Evolutionary conservation across 2,329 filamentous ascomycete species (phyloP), one percentile per base, ranked within the genome.

Genomic region (Lecanicillium sp.): DNA sequence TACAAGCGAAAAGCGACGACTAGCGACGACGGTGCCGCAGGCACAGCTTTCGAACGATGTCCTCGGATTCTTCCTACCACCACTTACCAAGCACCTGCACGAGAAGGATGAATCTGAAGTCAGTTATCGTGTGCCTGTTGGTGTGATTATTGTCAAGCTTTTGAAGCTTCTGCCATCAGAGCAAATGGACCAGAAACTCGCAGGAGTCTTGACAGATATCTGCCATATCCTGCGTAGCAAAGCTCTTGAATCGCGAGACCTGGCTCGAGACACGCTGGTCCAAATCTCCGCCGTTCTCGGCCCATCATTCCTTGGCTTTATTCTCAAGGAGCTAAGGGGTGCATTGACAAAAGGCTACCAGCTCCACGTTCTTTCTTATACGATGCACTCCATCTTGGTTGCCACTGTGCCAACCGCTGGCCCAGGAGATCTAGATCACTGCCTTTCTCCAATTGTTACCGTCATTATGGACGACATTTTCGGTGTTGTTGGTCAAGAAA

Each of bases 381-480:
- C 92, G 0, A 77, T 98, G 56, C 92, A 98, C 62, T 86, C 88
- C 0, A 85, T 98, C 36, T 67, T 98, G 15, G 78, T 95, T 9
- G 73, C 78, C 5, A 78, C 82, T 8, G 78, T 83, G 9, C 81
- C 86, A 9, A 70, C 77, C 3, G 84, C 87, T 51, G 69, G 78
- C 29, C 80, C 87, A 14, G 92, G 94, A 17, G 87, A 90, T 49
- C 67, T 98, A 20, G 87, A 98, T 54, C 89, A 95, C 55, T 95
- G 89, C 53, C 67, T 95, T 8, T 66, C 75, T 3, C 73, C 83
- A 9, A 79, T 96, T 31, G 80, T 94, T 33, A 73, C 78, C 2
- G 78, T 98, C 31, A 82, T 96, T 46, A 92, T 98, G 85, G 92
- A 98, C 53, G 94, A 98, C 55, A 92, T 94, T 11, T 98, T 98